Conservation (phyloP, 371 early-diverging fungal species). For the Mucor racemosus region DNA sequence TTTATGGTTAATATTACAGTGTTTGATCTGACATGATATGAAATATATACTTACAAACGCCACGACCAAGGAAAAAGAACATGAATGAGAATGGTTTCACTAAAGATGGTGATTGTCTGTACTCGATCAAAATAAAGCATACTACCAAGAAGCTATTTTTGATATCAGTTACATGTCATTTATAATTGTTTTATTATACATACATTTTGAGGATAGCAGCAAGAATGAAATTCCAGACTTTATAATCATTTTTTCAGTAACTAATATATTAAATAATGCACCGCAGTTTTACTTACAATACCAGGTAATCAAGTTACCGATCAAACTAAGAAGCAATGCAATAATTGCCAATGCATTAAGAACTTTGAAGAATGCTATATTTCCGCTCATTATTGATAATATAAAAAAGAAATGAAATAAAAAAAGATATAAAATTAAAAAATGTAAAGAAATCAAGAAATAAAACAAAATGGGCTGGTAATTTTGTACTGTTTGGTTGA, state of each 20-base stretch:
- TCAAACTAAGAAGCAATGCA: slow-evolving; percentile 21
- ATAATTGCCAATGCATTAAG: slow-evolving; percentile 16
- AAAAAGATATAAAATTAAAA: not conserved
- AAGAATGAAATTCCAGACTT: slow-evolving; percentile 20
- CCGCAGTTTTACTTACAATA: slow-evolving; percentile 5
- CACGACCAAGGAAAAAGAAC: slow-evolving; percentile 32
- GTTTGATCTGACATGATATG: not conserved
- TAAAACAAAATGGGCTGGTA: slow-evolving; percentile 2
- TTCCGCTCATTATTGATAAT: not conserved
- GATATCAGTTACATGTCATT: not conserved
- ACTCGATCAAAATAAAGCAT: slow-evolving; percentile 13
- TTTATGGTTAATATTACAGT: not conserved
- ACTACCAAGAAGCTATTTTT: slow-evolving; percentile 12
- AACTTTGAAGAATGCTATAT: not conserved
- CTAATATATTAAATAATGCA: too few species aligned
- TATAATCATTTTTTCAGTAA: not conserved
- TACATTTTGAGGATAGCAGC: slow-evolving; percentile 26
- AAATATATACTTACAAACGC: slow-evolving; percentile 23
- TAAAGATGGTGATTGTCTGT: slow-evolving; percentile 19
- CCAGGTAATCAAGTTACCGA: slow-evolving; percentile 18
- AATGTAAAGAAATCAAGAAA: not conserved
- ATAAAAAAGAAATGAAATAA: not conserved
- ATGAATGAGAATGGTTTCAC: slow-evolving; percentile 29
- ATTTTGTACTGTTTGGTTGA: not conserved
- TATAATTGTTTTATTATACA: not conserved